Evolutionary conservation across 1,284 basidiomycete species (phyloP), one percentile per base, ranked within the genome.

Genomic region (Irpex sp.): DNA sequence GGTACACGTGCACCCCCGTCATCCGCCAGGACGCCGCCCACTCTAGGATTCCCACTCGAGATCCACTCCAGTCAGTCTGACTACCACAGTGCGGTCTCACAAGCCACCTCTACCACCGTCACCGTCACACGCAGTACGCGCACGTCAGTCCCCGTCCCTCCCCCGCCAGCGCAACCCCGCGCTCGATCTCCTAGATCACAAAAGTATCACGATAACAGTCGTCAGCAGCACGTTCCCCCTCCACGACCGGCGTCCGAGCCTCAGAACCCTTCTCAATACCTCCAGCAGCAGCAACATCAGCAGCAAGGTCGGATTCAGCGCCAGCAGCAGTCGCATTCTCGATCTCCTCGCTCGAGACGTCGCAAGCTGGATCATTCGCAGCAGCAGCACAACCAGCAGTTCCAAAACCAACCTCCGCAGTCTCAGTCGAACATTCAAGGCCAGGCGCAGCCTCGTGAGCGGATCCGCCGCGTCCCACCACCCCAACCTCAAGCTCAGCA

Each of bases 21-120:
- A 28, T 67, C 70, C 28, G 72, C 77, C 16, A 66, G 68, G 61
- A 71, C 68, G 1, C 69, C 70, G 6, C 71, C 72, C 6, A 53
- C 51, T 18, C 63, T 70, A 23, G 57, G 66, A 18, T 66, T 69
- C 52, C 60, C 64, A 10, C 57, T 65, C 53, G 68, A 69, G 9
- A 33, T 39, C 21, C 45, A 42, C n/a, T 57, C 45, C 14, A 55
- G 54, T 19, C 45, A 55, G 7, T 57, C 60, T 39, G 60, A 51
- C 19, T 57, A 57, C 49, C 51, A 58, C 56, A 61, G 42, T 33
- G 49, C 60, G 21, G 39, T 56, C 7, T 58, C 62, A 4, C 39
- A 45, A 45, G 39, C 39, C 12, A 45, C 39, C 18, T 60, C 62
- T 14, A 58, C 62, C 8, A 63, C 62, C 47, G 48, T 49, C 48